Percentiles rank a stretch among this genome's conserved stretches.
These are phyloP conservation scores for Cladorrhinum sp. DNA, from an alignment of 2,329 filamentous ascomycete species.

Conservation along the genomic window DNA sequence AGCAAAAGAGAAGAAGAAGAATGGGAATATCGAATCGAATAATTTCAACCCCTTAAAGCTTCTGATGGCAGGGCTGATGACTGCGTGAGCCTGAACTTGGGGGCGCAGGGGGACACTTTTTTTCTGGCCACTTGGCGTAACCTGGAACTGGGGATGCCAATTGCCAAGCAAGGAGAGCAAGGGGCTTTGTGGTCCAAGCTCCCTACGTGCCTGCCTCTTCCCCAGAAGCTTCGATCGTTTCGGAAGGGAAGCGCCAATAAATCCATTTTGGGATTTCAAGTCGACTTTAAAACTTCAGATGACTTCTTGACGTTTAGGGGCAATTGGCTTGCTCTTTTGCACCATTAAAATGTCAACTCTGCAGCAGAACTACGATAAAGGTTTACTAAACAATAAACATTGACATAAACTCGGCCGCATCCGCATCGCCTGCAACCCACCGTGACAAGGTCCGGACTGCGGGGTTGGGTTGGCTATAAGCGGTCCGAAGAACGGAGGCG, in stretches of 20 bases:
- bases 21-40: slow-evolving; percentile 18
- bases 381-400: too few species aligned
- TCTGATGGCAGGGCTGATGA: slow-evolving; percentile 19
- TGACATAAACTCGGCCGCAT: not conserved
- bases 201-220: not conserved
- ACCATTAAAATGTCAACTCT: not conserved
- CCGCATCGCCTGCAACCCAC: not conserved
- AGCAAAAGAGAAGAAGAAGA: not conserved
- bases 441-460: slow-evolving; percentile 12
- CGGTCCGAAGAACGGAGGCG: slow-evolving; percentile 28
- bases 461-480: slow-evolving; percentile 18
- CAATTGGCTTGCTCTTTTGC: too few species aligned
- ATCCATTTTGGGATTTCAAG: not conserved
- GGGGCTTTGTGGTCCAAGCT: slow-evolving; percentile 13
- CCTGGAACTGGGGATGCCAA: not conserved
- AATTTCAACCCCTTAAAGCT: slow-evolving; percentile 16
- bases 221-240: not conserved
- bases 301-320: not conserved
- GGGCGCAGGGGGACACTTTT: slow-evolving; percentile 6
- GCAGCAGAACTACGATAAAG: not conserved
- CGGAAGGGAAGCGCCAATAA: not conserved
- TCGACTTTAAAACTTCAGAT: not conserved
- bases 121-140: slow-evolving; percentile 25
- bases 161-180: slow-evolving; percentile 5
- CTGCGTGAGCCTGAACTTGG: slow-evolving; percentile 4